A percentile compares a stretch with the other conserved stretches of the same genome.
Conservation (phyloP, 2,329 filamentous ascomycete species). For the Elsinoe australis region DNA sequence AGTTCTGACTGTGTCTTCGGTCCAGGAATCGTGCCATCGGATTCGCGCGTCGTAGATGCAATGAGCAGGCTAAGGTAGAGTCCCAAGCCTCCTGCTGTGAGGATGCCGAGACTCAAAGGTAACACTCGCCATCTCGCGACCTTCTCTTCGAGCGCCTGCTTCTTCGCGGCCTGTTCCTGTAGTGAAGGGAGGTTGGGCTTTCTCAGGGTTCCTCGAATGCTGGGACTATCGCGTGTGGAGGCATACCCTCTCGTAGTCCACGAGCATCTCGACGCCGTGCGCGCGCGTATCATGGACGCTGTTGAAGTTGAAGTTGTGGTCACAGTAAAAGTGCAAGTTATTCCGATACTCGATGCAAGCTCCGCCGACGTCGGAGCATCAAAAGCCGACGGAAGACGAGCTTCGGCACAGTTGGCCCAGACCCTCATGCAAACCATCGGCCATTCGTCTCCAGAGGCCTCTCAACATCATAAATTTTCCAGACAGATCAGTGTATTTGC, state of each 20-base stretch:
- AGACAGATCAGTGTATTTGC: neutral
- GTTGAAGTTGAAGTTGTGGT: neutral
- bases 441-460: no score
- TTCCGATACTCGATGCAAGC: neutral
- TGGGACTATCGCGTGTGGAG: neutral
- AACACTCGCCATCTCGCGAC: conserved; percentile 6
- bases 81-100: conserved; percentile 34
- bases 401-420: no score
- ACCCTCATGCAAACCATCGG: no score
- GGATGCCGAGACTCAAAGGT: conserved; percentile 18
- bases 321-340: neutral
- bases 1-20: conserved; percentile 33
- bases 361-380: neutral
- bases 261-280: neutral
- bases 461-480: neutral
- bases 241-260: neutral
- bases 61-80: conserved; percentile 36
- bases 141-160: conserved; percentile 13
- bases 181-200: neutral
- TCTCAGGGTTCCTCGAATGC: neutral
- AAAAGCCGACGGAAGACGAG: conserved; percentile 10
- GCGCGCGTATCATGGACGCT: neutral
- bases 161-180: neutral
- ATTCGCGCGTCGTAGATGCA: conserved; percentile 25
- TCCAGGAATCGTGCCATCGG: conserved; percentile 23